A percentile compares a stretch with the other conserved stretches of the same genome.
phyloP scores from a whole-genome alignment of 148 eudicot genomes.

The Drosera capensis region DNA sequence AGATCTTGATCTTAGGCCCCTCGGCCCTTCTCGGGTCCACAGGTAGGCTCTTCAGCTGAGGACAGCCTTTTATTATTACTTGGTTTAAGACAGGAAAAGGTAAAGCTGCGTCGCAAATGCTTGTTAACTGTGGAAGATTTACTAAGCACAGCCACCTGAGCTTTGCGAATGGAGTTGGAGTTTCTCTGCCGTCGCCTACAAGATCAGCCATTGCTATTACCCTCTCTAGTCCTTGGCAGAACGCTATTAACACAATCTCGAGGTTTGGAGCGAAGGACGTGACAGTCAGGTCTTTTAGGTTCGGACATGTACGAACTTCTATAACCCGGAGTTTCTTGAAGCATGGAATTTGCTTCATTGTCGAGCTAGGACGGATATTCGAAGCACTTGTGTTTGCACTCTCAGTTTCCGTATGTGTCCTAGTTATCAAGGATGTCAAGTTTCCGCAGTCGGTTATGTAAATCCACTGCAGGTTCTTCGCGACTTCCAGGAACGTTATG shows the following conservation, averaged over 20 bases:
- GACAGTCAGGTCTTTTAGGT: background rate
- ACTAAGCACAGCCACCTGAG: background rate
- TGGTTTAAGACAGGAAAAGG: background rate
- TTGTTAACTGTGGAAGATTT: background rate
- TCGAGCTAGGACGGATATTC: background rate
- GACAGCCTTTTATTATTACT: background rate
- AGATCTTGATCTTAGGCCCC: background rate
- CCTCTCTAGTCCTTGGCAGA: background rate
- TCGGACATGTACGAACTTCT: background rate
- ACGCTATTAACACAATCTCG: background rate
- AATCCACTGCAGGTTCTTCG: background rate
- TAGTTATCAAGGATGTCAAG: background rate
- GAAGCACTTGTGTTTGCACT: background rate
- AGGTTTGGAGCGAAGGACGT: background rate
- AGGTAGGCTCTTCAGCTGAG: background rate
- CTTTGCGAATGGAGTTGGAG: background rate
- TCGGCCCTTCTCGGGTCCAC: background rate
- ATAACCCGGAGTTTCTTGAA: background rate
- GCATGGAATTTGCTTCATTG: background rate
- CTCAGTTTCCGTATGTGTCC: background rate
- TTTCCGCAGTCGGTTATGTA: background rate
- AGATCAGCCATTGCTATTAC: background rate
- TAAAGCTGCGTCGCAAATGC: background rate
- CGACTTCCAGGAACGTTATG: background rate
- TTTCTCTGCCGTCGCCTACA: background rate